Base-by-base conservation (phyloP, 495 filamentous ascomycete species). In the Xylaria palmicola region DNA sequence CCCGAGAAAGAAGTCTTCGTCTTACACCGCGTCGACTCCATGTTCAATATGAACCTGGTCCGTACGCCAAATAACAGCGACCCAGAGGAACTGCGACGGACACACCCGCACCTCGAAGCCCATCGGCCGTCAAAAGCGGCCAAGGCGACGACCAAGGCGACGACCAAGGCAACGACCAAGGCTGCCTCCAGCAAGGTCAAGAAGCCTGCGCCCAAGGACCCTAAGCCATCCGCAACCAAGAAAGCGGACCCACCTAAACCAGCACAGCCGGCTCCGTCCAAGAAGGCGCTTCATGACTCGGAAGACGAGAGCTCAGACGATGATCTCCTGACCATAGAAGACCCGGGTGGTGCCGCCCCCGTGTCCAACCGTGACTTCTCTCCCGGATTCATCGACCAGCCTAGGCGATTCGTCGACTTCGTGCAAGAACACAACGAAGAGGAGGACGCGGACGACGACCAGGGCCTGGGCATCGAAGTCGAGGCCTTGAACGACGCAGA, bases 11-110 rank as follows among this genome's bases (percentile, higher is more conserved):
- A 85, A 62, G 80, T 77, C 52, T 82, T 84, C 64, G 75, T 85
- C 40, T 71, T 85, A n/a, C 80, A 85, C 68, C 76, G 75, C 40
- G 70, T 85, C 34, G 80, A 85, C 61, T 83, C 81, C n/a, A 78
- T 77, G 48, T 85, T 85, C 70, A 77, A 84, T 65, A 84, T 85
- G 82, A 84, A 84, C 63, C 65, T 84, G 19, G 75, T 77, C 19
- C 70, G 72, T 27, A 80, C 74, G 4, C 79, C 79, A 1, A 72
- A 66, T 51, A 76, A 77, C 48, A 66, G 59, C 56, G 68, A 75
- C 37, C 60, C 66, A 58, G 74, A 77, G 30, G 70, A 56, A 34
- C 66, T 81, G 30, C 73, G 75, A 48, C 71, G 73, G 52, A 69
- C 78, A 50, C 74, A 75, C 61, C 70, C 76, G 3, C 79, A 78